These are phyloP conservation scores for Malus fusca DNA, from an alignment of 306 rosid species.

Conservation along the genomic window DNA sequence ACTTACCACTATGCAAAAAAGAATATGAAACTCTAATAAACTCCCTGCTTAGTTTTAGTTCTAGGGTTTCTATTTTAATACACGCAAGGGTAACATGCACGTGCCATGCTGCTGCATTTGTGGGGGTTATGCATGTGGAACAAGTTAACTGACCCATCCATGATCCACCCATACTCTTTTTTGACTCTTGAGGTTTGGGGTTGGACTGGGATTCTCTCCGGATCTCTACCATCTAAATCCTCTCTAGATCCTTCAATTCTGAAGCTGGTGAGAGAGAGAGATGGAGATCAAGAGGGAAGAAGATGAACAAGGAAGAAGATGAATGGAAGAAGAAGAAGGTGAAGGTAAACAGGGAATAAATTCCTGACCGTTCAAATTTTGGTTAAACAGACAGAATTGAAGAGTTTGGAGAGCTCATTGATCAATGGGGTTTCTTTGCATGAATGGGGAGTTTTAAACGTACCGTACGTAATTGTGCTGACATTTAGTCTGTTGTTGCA, in stretches of 20 bases:
- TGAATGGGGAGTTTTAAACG: background rate
- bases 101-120: background rate
- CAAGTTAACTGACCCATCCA: background rate
- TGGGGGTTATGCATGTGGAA: background rate
- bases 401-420: too few relatives aligned
- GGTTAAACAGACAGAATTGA: too few relatives aligned
- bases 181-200: background rate
- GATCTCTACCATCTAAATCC: too few relatives aligned
- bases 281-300: too few relatives aligned
- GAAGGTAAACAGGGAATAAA: too few relatives aligned
- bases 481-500: background rate
- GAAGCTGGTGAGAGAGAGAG: too few relatives aligned
- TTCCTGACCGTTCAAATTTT: too few relatives aligned
- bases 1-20: background rate
- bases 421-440: background rate
- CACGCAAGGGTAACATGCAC: too few relatives aligned
- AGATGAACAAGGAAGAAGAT: too few relatives aligned
- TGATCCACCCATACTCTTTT: background rate
- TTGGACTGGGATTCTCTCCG: too few relatives aligned
- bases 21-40: background rate
- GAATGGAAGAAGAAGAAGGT: too few relatives aligned
- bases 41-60: background rate
- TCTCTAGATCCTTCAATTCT: too few relatives aligned
- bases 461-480: background rate
- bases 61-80: background rate